Base-by-base conservation (phyloP, 306 rosid genomes). In the Myrica gale region DNA sequence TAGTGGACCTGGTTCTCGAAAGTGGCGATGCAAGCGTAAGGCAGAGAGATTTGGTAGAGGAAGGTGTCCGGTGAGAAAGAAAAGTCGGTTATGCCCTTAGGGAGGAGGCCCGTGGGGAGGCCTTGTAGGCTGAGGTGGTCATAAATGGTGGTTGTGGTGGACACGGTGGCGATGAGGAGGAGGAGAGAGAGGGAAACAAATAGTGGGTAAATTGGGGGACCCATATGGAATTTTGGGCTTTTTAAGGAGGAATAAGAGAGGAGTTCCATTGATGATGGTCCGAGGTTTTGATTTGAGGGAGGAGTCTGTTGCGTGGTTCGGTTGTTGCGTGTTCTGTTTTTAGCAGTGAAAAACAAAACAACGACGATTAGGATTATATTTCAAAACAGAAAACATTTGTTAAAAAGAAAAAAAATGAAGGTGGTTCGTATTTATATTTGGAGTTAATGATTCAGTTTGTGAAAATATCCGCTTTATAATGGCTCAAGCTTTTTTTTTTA, bases 1-100 rank as follows among this genome's bases (percentile, higher is more conserved):
- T 93, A 93, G 79, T 86, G 98, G 51, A 93, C 85, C 80, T 89
- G 86, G 74, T 88, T 93, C 90, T 93, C 98, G 80, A 93, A 91
- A 83, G 87, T 93, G n/a, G 98, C 98, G 78, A 88, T 81, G 73
- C 98, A 91, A 0, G 98, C 83, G 51, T 90, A 76, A 13, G 81
- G 78, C 75, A 93, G 82, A 50, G 79, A 77, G n/a, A 93, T 91
- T 73, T 80, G 79, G 77, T 88, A 93, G 1, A 81, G 74, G 0
- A 93, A 93, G 23, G 79, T 72, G 21, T 76, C 52, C 6, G 57
- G 47, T 67, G 91, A 84, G 19, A 87, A 71, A 0, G 88, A 76
- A 37, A 88, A 93, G 15, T 69, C 52, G 0, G 88, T 91, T 16
- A 93, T 86, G 23, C 87, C 90, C 53, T 89, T 93, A 0, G 98